phyloP scores from a whole-genome alignment of 345 rosid genomes.

The Brassica nigra region DNA sequence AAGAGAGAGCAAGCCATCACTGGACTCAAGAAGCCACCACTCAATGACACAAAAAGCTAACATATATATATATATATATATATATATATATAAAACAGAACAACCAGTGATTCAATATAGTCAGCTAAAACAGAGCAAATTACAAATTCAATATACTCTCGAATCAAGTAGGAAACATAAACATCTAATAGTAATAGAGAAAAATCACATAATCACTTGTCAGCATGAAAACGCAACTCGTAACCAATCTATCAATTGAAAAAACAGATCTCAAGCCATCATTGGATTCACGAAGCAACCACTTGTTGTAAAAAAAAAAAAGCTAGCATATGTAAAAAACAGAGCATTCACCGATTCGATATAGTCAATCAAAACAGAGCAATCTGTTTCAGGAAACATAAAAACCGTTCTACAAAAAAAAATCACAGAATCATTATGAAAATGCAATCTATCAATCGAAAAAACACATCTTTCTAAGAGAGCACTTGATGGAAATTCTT shows the following conservation, averaged over 20 bases:
- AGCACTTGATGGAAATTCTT: not conserved
- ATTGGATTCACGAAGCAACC: not conserved
- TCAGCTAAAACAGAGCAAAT: too few species aligned
- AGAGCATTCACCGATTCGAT: not conserved
- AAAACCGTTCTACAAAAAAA: not conserved
- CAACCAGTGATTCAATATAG: too few species aligned
- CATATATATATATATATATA: too few species aligned
- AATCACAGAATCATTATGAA: not conserved
- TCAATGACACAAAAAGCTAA: too few species aligned
- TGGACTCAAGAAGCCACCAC: too few species aligned
- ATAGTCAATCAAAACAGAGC: not conserved
- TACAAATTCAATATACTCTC: too few species aligned
- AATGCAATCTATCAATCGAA: not conserved
- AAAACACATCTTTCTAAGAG: not conserved
- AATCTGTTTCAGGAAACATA: not conserved
- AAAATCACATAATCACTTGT: constrained; percentile 2
- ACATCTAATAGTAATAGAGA: not conserved
- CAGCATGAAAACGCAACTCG: not conserved
- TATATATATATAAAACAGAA: too few species aligned
- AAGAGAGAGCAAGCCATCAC: too few species aligned
- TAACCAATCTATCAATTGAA: constrained; percentile 2
- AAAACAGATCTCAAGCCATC: not conserved
- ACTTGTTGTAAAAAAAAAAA: not conserved
- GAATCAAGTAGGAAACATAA: too few species aligned
- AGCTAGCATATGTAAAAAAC: not conserved